These are phyloP conservation scores for Tanacetum coccineum DNA, from an alignment of 129 eudicot genomes.

Conservation along the genomic window DNA sequence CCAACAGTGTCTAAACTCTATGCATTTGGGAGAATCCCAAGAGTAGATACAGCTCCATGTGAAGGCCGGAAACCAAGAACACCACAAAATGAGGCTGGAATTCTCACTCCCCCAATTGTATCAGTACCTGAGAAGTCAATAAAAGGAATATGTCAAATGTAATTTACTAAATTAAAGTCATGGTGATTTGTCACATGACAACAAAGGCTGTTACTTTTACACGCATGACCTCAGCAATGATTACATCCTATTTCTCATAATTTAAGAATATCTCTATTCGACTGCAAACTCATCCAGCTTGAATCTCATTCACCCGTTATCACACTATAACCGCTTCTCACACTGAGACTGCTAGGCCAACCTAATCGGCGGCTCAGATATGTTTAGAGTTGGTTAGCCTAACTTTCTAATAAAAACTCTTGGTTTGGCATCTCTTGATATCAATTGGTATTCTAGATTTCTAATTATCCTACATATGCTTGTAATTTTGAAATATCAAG, in stretches of 20 bases:
- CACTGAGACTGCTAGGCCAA: too few relatives aligned
- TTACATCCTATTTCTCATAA: too few relatives aligned
- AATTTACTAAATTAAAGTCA: not conserved
- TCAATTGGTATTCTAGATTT: not conserved
- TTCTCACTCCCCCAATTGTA: conserved; percentile 71
- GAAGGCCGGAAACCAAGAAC: conserved; percentile 86
- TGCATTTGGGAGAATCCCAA: conserved; percentile 78
- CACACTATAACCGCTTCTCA: not conserved
- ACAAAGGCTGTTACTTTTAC: not conserved
- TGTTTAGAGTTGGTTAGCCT: too few relatives aligned
- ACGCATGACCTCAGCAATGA: not conserved
- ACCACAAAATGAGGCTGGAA: conserved; percentile 87
- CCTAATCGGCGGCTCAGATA: too few relatives aligned
- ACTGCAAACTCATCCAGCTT: not conserved
- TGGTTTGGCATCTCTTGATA: not conserved
- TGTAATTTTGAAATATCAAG: too few relatives aligned
- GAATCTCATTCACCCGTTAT: conserved; percentile 3
- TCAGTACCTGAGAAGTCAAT: conserved; percentile 59
- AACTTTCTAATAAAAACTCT: too few relatives aligned
- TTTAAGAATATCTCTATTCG: too few relatives aligned
- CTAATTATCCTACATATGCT: not conserved
- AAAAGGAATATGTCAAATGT: conserved; percentile 6
- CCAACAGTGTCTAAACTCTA: conserved; percentile 95
- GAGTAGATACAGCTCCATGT: conserved; percentile 71
- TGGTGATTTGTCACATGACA: not conserved